Base-by-base conservation (phyloP, 2,329 filamentous ascomycete species). In the Incumbomyces delicatus region DNA sequence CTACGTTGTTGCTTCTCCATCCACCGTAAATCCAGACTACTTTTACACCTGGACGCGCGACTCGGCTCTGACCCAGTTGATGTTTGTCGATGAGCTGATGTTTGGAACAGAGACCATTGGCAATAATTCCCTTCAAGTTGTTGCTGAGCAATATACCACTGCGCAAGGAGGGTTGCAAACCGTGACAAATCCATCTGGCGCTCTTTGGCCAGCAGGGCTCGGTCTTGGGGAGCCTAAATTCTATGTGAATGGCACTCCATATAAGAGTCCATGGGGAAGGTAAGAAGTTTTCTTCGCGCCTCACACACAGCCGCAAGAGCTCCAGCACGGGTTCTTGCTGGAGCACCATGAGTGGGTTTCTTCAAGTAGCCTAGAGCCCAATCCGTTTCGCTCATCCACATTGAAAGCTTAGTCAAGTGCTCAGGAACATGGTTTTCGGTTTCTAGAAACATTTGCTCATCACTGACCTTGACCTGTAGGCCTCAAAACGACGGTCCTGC, bases 31-130 rank as follows among this genome's bases (percentile, higher is more conserved):
- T 58, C 75, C 76, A 2, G 62, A 77, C 56, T 80, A 89, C 64
- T 87, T 75, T 60, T 89, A 80, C 60, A 86, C 82, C 1, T 89
- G 85, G 85, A 87, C 80, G 4, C 71, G 85, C 60, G 85, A 90
- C 60, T 75, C 81, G n/a, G 81, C 81, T 17, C 71, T 89, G 29
- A 78, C 80, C 3, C 78, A 83, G 65, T 86, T 86, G 67, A 70
- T 72, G 40, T 66, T 89, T 17, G 71, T 83, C 6, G 85, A 88
- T 55, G 72, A 75, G n/a, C 81, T 87, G 57, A 68, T 78, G 49
- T 68, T 67, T 38, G 83, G 81, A 38, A 74, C 82, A 53, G 64
- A 69, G 1, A 65, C 66, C 3, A 67, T 66, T 34, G 83, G 81
- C 37, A 74, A 83, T 55, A 65, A 69, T 1, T 65, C 66, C 30